Conservation (phyloP, 129 eudicot species). For the Tagetes patula region DNA sequence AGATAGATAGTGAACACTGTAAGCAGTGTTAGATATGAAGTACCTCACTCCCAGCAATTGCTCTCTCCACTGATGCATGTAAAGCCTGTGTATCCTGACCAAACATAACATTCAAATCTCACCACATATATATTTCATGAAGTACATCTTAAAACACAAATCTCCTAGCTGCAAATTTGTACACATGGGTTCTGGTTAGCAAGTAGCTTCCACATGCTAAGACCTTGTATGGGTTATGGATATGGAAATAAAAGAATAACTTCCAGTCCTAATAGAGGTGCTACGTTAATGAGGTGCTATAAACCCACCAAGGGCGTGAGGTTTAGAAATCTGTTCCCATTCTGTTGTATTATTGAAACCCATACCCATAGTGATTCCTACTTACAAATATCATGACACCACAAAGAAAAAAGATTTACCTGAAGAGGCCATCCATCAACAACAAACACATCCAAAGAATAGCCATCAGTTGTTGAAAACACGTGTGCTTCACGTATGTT, state of each 20-base stretch:
- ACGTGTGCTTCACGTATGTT: slow-evolving; percentile 98
- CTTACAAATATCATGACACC: slow-evolving; percentile 4
- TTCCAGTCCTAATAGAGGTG: neutral
- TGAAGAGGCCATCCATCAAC: slow-evolving; percentile 91
- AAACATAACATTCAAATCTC: slow-evolving; percentile 49
- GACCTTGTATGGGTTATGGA: neutral
- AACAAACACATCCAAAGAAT: slow-evolving; percentile 92
- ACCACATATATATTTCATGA: slow-evolving; percentile 39
- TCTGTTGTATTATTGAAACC: neutral
- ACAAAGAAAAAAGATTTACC: slow-evolving; percentile 44
- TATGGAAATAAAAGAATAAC: neutral
- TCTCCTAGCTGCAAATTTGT: neutral
- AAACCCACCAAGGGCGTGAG: neutral
- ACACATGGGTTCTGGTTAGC: neutral
- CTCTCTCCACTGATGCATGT: slow-evolving; percentile 61
- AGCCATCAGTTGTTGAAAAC: slow-evolving; percentile 93
- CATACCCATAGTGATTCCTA: neutral
- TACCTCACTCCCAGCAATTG: slow-evolving; percentile 83
- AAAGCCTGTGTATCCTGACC: slow-evolving; percentile 75
- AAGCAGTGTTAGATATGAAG: slow-evolving; percentile 16
- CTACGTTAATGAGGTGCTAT: neutral
- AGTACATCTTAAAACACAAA: neutral
- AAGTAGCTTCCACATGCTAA: slow-evolving; percentile 12
- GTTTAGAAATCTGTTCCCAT: neutral
- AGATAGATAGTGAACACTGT: slow-evolving; percentile 12